These are phyloP conservation scores for Xylaria hypoxylon DNA, from an alignment of 2,329 filamentous ascomycete genomes.

Conservation along the genomic window DNA sequence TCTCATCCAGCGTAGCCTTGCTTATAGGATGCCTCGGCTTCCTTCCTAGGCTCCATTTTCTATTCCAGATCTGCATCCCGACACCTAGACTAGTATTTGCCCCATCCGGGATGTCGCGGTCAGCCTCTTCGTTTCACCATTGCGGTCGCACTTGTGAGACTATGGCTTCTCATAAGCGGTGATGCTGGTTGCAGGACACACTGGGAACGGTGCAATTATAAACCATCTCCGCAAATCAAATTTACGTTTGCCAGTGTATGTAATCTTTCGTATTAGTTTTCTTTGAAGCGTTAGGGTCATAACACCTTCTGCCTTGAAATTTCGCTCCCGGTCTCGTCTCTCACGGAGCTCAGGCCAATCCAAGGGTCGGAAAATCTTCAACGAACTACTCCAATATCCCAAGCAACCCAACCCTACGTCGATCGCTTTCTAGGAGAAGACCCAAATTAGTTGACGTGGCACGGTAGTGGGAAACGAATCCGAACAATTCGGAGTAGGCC, in stretches of 20 bases:
- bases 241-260: background rate
- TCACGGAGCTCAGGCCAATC: background rate
- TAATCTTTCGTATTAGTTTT: too few relatives aligned
- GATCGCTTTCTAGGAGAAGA: background rate
- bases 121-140: background rate
- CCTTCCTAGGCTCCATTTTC: background rate
- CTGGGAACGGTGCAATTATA: background rate
- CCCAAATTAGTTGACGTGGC: background rate
- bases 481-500: background rate
- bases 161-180: background rate
- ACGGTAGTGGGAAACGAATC: background rate
- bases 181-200: background rate
- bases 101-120: background rate
- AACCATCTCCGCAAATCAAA: background rate
- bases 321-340: background rate
- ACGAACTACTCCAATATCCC: background rate
- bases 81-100: background rate
- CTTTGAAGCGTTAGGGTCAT: background rate
- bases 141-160: background rate
- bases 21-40: background rate
- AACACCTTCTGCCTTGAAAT: background rate
- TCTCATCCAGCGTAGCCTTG: background rate
- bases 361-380: background rate
- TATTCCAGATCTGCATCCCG: background rate
- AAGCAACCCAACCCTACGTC: background rate